These are phyloP conservation scores for Salvia sclarea DNA, from an alignment of 305 asterid species.

Conservation along the genomic window DNA sequence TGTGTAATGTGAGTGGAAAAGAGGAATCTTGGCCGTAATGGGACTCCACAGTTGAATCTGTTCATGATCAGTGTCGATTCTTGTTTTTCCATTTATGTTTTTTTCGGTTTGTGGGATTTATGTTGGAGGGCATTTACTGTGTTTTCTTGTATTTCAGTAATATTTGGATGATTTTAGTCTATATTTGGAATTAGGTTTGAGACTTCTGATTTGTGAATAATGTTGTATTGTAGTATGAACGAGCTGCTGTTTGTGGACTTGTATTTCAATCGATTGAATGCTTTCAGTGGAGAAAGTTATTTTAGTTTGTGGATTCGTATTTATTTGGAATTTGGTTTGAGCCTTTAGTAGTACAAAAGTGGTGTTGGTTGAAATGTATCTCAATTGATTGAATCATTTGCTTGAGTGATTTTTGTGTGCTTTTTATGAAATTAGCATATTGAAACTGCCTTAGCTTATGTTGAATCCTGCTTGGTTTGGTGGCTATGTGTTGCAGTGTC, in stretches of 20 bases:
- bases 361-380: neutral
- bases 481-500: slow-evolving; percentile 33
- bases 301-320: too few relatives aligned
- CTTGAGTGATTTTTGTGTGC: neutral
- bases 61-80: slow-evolving; percentile 31
- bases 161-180: neutral
- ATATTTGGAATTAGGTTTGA: neutral
- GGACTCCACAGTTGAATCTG: slow-evolving; percentile 27
- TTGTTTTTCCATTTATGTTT: slow-evolving; percentile 25
- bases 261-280: too few relatives aligned
- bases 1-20: slow-evolving; percentile 3
- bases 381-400: neutral
- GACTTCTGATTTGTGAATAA: neutral
- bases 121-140: slow-evolving; percentile 9
- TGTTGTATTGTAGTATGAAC: too few relatives aligned
- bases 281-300: neutral
- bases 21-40: slow-evolving; percentile 29
- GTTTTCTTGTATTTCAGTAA: neutral
- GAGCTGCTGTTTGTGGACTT: too few relatives aligned
- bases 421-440: neutral
- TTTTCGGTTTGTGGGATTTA: slow-evolving; percentile 4
- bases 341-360: neutral
- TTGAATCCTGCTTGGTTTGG: slow-evolving; percentile 29
- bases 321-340: neutral
- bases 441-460: slow-evolving; percentile 22